Evolutionary conservation across 257 asterid genomes (phyloP).

Genomic region (Plectranthus barbatus): DNA sequence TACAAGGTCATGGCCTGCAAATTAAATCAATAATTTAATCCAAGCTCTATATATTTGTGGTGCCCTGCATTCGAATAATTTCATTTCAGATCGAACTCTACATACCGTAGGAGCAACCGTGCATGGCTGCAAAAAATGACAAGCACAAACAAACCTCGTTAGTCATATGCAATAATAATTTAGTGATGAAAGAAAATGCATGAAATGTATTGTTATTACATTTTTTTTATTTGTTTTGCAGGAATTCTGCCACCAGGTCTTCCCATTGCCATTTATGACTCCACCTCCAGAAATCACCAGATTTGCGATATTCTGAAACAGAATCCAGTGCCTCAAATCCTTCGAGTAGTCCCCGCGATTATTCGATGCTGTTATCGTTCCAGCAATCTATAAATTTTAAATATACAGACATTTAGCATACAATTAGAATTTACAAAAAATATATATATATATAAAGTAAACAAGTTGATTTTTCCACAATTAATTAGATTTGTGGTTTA

Average conservation of each 20-base stretch:
- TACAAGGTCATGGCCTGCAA: slow-evolving; percentile 66
- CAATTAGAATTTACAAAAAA: not conserved
- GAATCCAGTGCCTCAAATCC: slow-evolving; percentile 55
- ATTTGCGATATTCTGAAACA: slow-evolving; percentile 33
- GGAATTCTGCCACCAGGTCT: slow-evolving; percentile 83
- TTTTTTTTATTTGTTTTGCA: slow-evolving; percentile 52
- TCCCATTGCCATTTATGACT: slow-evolving; percentile 58
- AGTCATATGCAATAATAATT: not conserved
- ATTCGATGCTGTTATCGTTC: slow-evolving; percentile 46
- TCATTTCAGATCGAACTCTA: not conserved
- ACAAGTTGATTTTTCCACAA: not conserved
- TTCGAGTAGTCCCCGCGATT: slow-evolving; percentile 34
- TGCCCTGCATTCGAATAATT: not conserved
- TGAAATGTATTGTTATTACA: slow-evolving; percentile 8
- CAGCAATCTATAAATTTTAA: slow-evolving; percentile 47
- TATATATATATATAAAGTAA: not conserved
- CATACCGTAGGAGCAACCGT: slow-evolving; percentile 86
- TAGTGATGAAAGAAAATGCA: not conserved
- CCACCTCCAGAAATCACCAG: slow-evolving; percentile 75
- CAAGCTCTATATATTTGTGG: too few relatives aligned
- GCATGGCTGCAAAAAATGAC: slow-evolving; percentile 47
- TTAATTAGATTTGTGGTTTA: not conserved
- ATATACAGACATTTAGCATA: not conserved
- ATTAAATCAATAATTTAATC: not conserved
- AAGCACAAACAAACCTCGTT: not conserved